Conservation (phyloP, 176 grass and related monocot species). For the Miscanthus lutarioriparius region DNA sequence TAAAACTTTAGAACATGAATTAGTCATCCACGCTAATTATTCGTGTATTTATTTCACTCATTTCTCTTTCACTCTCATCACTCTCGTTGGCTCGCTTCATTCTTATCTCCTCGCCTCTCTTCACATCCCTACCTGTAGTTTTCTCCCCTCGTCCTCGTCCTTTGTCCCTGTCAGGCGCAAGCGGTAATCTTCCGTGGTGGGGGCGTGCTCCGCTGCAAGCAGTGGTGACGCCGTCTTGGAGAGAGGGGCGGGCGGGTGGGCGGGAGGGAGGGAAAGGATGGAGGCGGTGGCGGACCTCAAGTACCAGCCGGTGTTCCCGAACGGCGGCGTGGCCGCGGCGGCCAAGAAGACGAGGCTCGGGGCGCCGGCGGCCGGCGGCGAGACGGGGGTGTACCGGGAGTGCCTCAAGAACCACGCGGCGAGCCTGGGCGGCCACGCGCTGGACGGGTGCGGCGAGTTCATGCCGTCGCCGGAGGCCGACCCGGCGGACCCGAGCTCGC, state of each 20-base stretch:
- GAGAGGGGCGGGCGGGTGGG: too few species aligned
- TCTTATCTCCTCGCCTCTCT: constrained; percentile 29
- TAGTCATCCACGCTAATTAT: neutral
- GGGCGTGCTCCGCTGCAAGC: neutral
- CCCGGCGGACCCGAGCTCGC: constrained; percentile 50
- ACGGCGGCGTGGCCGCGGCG: constrained; percentile 35
- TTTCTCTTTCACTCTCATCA: neutral
- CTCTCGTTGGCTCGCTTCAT: neutral
- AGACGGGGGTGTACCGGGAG: constrained; percentile 51
- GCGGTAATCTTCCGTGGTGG: neutral
- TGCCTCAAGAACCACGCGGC: constrained; percentile 94
- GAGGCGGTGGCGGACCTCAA: constrained; percentile 18
- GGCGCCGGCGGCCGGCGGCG: neutral
- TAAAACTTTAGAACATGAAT: too few species aligned
- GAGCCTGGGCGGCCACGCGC: constrained; percentile 61
- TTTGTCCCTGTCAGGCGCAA: neutral
- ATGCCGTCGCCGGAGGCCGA: constrained; percentile 56
- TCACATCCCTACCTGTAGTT: constrained; percentile 39
- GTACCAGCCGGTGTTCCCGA: constrained; percentile 42
- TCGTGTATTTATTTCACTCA: neutral
- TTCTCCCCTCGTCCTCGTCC: neutral
- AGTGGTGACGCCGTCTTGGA: neutral
- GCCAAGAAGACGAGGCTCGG: constrained; percentile 6
- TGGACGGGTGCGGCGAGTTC: constrained; percentile 92
- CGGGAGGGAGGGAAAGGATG: neutral